Percentiles rank a stretch among this genome's conserved stretches.
These are phyloP conservation scores for Rutidosis leptorrhynchoides DNA, from an alignment of 129 eudicot genomes.

Conservation along the genomic window DNA sequence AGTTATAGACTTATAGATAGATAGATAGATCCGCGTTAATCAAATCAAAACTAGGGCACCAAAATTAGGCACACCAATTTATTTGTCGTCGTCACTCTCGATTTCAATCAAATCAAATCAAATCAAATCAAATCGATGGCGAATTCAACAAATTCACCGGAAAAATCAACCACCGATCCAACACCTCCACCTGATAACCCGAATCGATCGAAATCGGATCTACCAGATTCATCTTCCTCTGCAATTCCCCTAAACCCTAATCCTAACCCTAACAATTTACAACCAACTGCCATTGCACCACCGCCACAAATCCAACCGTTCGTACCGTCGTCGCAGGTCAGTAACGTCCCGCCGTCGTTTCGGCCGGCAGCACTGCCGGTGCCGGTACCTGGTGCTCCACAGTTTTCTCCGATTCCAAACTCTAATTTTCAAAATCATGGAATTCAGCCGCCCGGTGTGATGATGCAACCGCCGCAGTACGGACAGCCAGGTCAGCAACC, in stretches of 20 bases:
- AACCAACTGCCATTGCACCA: constrained; percentile 27
- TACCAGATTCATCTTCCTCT: constrained; percentile 32
- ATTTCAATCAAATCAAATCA: constrained; percentile 20
- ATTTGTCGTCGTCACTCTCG: constrained; percentile 9
- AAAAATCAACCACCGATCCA: constrained; percentile 26
- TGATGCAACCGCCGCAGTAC: constrained; percentile 41
- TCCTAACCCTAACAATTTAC: constrained; percentile 14
- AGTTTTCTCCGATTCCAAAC: constrained; percentile 49
- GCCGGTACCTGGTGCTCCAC: constrained; percentile 42
- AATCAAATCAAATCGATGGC: constrained; percentile 62
- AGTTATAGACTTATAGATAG: too few species aligned
- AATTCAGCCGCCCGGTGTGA: constrained; percentile 58
- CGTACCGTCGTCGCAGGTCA: constrained; percentile 25
- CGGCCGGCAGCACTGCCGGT: constrained; percentile 43
- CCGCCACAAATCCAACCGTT: constrained; percentile 47
- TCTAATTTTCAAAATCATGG: constrained; percentile 38
- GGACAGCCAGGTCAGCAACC: constrained; percentile 47
- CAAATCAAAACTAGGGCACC: too few species aligned
- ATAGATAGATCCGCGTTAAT: too few species aligned
- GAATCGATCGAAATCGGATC: constrained; percentile 31
- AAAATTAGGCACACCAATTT: too few species aligned
- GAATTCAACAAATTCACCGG: constrained; percentile 38
- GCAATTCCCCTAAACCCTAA: constrained; percentile 17
- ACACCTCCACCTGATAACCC: constrained; percentile 36
- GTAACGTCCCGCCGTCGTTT: constrained; percentile 34